phyloP scores from a whole-genome alignment of 2,329 filamentous ascomycete genomes.

The Cercospora citrullina region DNA sequence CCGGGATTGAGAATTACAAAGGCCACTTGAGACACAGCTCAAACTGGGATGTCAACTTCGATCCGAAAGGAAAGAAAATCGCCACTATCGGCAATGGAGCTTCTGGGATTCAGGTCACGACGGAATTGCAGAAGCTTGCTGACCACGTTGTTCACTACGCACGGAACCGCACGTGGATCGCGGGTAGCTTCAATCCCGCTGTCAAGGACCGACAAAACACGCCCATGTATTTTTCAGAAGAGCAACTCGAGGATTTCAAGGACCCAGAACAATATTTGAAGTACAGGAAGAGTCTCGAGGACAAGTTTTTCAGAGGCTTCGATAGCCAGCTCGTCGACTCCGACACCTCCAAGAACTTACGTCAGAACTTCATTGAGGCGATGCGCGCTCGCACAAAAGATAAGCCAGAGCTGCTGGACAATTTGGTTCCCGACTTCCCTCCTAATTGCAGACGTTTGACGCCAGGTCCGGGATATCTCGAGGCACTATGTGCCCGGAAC shows the following conservation, averaged over 20 bases:
- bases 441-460: conserved; percentile 51
- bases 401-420: conserved; percentile 43
- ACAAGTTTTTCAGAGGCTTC: conserved; percentile 61
- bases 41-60: conserved; percentile 40
- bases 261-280: conserved; percentile 61
- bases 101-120: conserved; percentile 43
- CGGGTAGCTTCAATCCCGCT: conserved; percentile 57
- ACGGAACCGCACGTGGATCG: conserved; percentile 66
- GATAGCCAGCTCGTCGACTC: conserved; percentile 43
- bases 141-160: conserved; percentile 63
- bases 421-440: conserved; percentile 46
- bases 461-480: conserved; percentile 55
- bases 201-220: conserved; percentile 51
- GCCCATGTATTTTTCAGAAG: conserved; percentile 56
- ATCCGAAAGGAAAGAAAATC: conserved; percentile 42
- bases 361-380: conserved; percentile 40
- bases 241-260: conserved; percentile 58
- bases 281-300: conserved; percentile 46
- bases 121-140: conserved; percentile 52
- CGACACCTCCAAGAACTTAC: conserved; percentile 38
- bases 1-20: conserved; percentile 38
- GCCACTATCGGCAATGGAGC: conserved; percentile 48
- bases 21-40: conserved; percentile 44
- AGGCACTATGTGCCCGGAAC: conserved; percentile 51
- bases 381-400: conserved; percentile 43